phyloP scores from a whole-genome alignment of 257 asterid species.

The Lavandula angustifolia region DNA sequence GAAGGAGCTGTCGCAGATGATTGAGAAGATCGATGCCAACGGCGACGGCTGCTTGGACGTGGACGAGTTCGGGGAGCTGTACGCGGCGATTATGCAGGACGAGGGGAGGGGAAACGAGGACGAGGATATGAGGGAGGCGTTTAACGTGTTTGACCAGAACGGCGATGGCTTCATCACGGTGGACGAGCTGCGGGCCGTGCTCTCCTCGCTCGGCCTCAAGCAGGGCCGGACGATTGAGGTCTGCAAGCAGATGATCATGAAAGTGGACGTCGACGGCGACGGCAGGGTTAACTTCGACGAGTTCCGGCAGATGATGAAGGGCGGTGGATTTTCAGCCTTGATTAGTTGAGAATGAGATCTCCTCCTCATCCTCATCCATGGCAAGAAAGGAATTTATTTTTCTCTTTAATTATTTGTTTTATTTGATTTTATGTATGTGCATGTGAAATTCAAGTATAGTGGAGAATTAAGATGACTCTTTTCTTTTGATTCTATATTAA shows the following conservation, averaged over 20 bases:
- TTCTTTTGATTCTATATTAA: too few species aligned
- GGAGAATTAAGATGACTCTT: not conserved
- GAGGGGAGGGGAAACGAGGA: constrained; percentile 40
- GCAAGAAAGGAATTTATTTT: too few species aligned
- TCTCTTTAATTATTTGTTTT: not conserved
- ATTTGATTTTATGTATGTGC: not conserved
- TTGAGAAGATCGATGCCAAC: constrained; percentile 50
- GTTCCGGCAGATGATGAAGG: constrained; percentile 65
- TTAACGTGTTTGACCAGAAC: constrained; percentile 59
- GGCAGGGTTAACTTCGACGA: constrained; percentile 53
- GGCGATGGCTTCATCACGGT: constrained; percentile 58
- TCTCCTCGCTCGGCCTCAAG: constrained; percentile 51
- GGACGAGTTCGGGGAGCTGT: constrained; percentile 51
- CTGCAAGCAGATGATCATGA: constrained; percentile 52
- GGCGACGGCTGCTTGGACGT: constrained; percentile 56
- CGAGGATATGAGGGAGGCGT: constrained; percentile 56
- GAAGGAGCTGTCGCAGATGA: constrained; percentile 44
- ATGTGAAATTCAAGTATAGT: constrained; percentile 18
- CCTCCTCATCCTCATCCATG: too few species aligned
- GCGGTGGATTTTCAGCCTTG: constrained; percentile 53
- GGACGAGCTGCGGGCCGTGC: constrained; percentile 53
- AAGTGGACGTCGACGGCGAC: constrained; percentile 59
- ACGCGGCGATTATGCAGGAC: constrained; percentile 46
- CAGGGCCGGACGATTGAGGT: constrained; percentile 56
- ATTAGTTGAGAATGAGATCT: not conserved